Evolutionary conservation across 2,329 filamentous ascomycete genomes (phyloP).

Genomic region (Beauveria medogensis): DNA sequence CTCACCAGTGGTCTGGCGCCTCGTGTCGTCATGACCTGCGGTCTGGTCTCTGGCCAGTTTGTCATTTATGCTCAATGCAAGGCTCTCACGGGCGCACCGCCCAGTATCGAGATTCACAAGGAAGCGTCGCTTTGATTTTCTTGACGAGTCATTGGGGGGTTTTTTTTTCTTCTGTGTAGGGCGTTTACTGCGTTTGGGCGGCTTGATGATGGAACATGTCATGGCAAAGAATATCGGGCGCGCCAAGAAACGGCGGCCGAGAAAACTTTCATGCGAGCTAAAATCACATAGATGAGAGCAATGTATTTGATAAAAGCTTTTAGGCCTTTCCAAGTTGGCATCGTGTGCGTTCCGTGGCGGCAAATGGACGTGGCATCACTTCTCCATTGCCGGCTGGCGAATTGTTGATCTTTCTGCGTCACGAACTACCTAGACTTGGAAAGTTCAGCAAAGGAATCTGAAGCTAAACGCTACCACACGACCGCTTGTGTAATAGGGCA

Average conservation of each 20-base stretch:
- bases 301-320: neutral
- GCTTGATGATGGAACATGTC: neutral
- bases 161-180: neutral
- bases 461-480: too few species aligned
- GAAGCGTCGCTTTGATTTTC: conserved; percentile 21
- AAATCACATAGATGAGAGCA: neutral
- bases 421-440: too few species aligned
- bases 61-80: conserved; percentile 50
- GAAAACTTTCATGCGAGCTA: neutral
- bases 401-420: too few species aligned
- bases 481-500: too few species aligned
- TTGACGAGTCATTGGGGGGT: neutral
- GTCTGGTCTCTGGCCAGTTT: conserved; percentile 44
- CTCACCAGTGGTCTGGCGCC: conserved; percentile 41
- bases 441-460: too few species aligned
- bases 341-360: too few species aligned
- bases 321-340: too few species aligned
- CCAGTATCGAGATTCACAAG: conserved; percentile 46
- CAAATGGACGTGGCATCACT: too few species aligned
- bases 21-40: conserved; percentile 45
- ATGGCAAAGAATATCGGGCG: neutral
- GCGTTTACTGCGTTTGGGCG: neutral
- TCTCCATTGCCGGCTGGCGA: too few species aligned
- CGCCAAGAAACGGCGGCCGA: neutral
- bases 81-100: conserved; percentile 41